A percentile compares a stretch with the other conserved stretches of the same genome.
These are phyloP conservation scores for Serendipita sp. DNA, from an alignment of 768 basidiomycete genomes.

Conservation along the genomic window DNA sequence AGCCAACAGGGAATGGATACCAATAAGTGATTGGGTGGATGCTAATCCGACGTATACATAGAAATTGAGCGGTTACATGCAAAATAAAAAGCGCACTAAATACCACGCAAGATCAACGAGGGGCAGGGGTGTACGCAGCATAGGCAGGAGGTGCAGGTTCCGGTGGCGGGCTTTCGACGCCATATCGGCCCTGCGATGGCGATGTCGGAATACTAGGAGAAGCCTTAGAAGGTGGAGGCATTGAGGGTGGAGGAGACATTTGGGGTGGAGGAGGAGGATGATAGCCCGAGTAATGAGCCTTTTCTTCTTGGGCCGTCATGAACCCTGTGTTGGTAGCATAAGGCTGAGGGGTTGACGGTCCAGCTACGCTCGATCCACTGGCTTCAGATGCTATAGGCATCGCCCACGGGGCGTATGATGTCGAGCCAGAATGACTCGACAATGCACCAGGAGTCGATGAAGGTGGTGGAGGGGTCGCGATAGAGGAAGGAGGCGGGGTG, in stretches of 20 bases:
- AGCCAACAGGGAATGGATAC: too few relatives aligned
- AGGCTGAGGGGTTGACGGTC: background rate
- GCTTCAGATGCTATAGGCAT: background rate
- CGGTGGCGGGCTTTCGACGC: background rate
- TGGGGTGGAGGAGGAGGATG: background rate
- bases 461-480: background rate
- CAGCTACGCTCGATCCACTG: background rate
- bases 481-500: background rate
- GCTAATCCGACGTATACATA: too few relatives aligned
- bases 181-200: background rate
- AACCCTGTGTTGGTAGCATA: background rate
- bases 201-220: background rate
- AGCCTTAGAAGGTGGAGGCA: too few relatives aligned
- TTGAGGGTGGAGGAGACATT: background rate
- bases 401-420: constrained; percentile 3
- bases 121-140: too few relatives aligned
- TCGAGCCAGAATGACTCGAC: background rate
- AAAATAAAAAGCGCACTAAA: too few relatives aligned
- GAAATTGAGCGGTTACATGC: too few relatives aligned
- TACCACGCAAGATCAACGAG: too few relatives aligned
- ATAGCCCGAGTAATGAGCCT: background rate
- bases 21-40: too few relatives aligned
- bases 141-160: background rate
- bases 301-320: too few relatives aligned
- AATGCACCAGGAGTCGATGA: background rate